Percentiles rank a stretch among this genome's conserved stretches.
These are phyloP conservation scores for Datisca glomerata DNA, from an alignment of 306 rosid species.

Conservation along the genomic window DNA sequence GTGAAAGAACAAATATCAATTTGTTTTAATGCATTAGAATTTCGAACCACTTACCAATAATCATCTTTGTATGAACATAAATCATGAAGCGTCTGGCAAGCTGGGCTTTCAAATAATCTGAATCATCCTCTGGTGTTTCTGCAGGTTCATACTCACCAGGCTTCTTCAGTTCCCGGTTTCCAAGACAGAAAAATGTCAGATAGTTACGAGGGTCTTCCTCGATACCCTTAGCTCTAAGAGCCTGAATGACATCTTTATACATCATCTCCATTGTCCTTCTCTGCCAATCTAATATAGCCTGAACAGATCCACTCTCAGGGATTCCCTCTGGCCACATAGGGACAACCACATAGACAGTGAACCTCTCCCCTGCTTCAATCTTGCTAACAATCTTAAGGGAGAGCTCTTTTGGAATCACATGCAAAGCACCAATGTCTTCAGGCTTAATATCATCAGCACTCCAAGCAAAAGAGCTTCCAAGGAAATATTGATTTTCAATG, in stretches of 20 bases:
- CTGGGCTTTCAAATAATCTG: constrained; percentile 54
- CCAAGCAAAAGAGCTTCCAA: constrained; percentile 60
- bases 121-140: constrained; percentile 40
- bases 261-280: constrained; percentile 67
- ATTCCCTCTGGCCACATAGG: constrained; percentile 82
- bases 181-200: constrained; percentile 77
- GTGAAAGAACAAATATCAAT: too few relatives aligned
- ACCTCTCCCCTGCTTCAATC: constrained; percentile 68
- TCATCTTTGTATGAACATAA: constrained; percentile 67
- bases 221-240: constrained; percentile 41
- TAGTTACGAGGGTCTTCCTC: constrained; percentile 63
- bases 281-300: constrained; percentile 76
- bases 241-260: constrained; percentile 48
- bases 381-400: constrained; percentile 58
- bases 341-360: constrained; percentile 46
- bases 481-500: constrained; percentile 69
- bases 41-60: constrained; percentile 40
- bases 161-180: constrained; percentile 60
- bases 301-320: constrained; percentile 67
- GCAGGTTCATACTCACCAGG: constrained; percentile 50
- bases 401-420: constrained; percentile 60
- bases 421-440: constrained; percentile 53
- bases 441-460: constrained; percentile 38
- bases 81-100: constrained; percentile 63
- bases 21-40: not conserved